Evolutionary conservation across 2,329 filamentous ascomycete species (phyloP).

Genomic region (Xylariaceae sp.): DNA sequence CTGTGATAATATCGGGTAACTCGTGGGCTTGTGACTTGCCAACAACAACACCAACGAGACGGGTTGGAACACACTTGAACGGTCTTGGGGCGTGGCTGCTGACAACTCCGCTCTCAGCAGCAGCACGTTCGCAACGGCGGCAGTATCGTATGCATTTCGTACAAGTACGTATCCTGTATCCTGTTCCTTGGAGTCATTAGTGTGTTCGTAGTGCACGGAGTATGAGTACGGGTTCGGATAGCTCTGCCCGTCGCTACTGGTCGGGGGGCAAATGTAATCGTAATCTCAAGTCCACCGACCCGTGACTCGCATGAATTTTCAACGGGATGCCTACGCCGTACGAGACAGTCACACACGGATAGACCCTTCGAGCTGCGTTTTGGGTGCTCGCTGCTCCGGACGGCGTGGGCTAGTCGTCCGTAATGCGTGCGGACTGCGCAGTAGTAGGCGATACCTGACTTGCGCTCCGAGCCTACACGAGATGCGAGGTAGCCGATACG

Average conservation of each 20-base stretch:
- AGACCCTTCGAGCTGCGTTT: too few relatives aligned
- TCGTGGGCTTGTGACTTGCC: conserved; percentile 4
- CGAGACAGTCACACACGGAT: too few relatives aligned
- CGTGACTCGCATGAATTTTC: conserved; percentile 32
- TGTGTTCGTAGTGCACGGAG: too few relatives aligned
- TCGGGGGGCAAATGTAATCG: neutral
- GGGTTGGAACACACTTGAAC: neutral
- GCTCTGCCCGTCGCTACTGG: neutral
- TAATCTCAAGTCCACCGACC: conserved; percentile 25
- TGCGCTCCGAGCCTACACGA: too few relatives aligned
- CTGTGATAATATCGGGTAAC: neutral
- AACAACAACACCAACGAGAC: neutral
- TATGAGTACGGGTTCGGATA: too few relatives aligned
- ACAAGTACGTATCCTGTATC: conserved; percentile 21
- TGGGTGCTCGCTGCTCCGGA: too few relatives aligned
- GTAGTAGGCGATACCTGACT: neutral
- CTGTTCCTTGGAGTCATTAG: too few relatives aligned
- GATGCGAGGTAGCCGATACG: too few relatives aligned
- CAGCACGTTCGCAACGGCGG: too few relatives aligned
- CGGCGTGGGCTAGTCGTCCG: too few relatives aligned
- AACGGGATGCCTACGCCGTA: conserved; percentile 16
- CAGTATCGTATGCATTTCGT: too few relatives aligned
- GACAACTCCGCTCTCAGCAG: conserved; percentile 26
- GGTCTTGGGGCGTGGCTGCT: conserved; percentile 22
- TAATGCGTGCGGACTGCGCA: neutral